Evolutionary conservation across 352 stramenopile genomes (phyloP), one percentile per base, ranked within the genome.

Genomic region (Phytophthora ramorum): DNA sequence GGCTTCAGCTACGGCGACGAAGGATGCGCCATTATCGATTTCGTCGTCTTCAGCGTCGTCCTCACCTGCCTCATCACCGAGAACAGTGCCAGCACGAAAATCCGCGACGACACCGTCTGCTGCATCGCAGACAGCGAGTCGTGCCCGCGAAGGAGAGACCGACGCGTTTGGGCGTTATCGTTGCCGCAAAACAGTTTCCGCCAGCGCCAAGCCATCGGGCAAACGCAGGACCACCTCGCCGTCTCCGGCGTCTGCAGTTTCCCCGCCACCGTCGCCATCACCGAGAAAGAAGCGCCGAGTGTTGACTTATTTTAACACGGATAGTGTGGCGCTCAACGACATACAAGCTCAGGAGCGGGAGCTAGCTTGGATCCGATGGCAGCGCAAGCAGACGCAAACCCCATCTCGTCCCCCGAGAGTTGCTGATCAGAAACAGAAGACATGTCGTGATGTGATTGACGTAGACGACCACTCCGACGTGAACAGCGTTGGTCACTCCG

Each of bases 321-420:
- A 81, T 55, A 52, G 44, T 9, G 38, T 81, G 13, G 51, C 70
- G 14, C 47, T 81, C 5, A 35, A 74, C 43, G 70, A 77, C 38
- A 22, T 81, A 41, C 73, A 81, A 55, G 73, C 73, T 12, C 73
- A 81, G 26, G 73, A 81, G 37, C 69, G 66, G 54, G 73, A 81
- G 48, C 30, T 81, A 16, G 73, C 73, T 19, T 66, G 59, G 45
- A 73, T 81, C 38, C 60, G 50, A 13, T 55, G 35, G 34, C 69
- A 78, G 45, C 73, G 44, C 20, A 76, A 76, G 16, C 68, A 66
- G 45, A 41, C 49, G 13, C 53, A 63, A 52, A 56, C 28, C 30
- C 28, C 6, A 64, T 44, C 44, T 13, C 45, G 16, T 16, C 26
- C 26, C 26, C 9, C 40, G 30, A 70, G 59, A 30, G 16, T 43